Percentiles rank a stretch among this genome's conserved stretches.
Conservation (phyloP, 345 rosid genomes). For the Rhodamnia argentea region DNA sequence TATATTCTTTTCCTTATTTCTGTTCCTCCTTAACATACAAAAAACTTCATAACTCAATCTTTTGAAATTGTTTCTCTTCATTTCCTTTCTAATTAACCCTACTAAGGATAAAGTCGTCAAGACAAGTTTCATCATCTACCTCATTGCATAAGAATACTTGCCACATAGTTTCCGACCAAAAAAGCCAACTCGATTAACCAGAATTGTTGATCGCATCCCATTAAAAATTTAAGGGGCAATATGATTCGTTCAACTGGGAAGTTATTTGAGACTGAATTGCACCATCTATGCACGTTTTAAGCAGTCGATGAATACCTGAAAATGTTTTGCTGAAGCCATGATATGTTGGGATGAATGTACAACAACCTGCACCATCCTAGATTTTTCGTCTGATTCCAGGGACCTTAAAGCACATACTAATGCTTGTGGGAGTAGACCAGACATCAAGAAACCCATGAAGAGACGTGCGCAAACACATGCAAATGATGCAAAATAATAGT, state of each 20-base stretch:
- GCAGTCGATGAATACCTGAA: neutral
- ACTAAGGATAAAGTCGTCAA: neutral
- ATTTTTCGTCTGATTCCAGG: neutral
- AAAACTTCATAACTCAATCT: too few relatives aligned
- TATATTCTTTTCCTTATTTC: too few relatives aligned
- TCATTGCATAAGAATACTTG: neutral
- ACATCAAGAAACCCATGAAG: neutral
- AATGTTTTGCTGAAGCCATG: neutral
- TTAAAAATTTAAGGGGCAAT: neutral
- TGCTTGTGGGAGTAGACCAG: neutral
- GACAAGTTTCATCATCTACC: neutral
- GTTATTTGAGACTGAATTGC: neutral
- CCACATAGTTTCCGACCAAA: neutral
- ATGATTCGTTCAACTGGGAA: neutral
- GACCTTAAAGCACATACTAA: neutral
- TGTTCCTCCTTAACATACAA: too few relatives aligned
- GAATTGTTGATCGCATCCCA: neutral
- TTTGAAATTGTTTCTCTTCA: neutral
- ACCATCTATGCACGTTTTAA: neutral
- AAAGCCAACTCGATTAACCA: neutral
- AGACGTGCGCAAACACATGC: neutral
- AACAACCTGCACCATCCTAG: neutral
- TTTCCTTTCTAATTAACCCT: neutral
- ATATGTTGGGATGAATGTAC: neutral
- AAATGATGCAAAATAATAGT: neutral